Conservation (phyloP, 768 basidiomycete genomes). For the Tylopilus rubrobrunneus region DNA sequence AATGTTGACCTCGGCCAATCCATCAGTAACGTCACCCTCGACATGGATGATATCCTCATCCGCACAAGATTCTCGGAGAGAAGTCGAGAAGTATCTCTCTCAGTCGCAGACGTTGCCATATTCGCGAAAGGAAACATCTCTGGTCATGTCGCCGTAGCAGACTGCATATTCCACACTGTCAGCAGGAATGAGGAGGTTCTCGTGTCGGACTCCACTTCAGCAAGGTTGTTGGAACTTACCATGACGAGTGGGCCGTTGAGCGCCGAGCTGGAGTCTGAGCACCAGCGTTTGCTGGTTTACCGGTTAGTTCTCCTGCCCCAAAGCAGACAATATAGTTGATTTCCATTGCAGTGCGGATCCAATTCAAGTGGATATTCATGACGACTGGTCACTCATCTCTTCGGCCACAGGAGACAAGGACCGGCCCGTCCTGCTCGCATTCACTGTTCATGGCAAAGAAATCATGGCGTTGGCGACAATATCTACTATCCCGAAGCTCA, state of each 20-base stretch:
- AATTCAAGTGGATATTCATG: conserved; percentile 65
- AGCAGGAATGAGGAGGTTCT: conserved; percentile 48
- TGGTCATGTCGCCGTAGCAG: conserved; percentile 61
- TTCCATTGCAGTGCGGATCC: conserved; percentile 63
- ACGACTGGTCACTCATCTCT: conserved; percentile 71
- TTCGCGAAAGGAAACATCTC: conserved; percentile 67
- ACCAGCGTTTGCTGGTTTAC: conserved; percentile 69
- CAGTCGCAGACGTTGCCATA: conserved; percentile 51
- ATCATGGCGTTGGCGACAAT: conserved; percentile 67
- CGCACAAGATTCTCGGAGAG: conserved; percentile 62
- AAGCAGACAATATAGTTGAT: background rate
- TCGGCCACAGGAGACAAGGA: conserved; percentile 38
- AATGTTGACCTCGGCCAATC: conserved; percentile 84
- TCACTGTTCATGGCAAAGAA: conserved; percentile 67
- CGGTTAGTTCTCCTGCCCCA: conserved; percentile 43
- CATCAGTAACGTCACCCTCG: conserved; percentile 67
- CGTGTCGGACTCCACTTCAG: conserved; percentile 31
- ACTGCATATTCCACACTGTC: conserved; percentile 73
- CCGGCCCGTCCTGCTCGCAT: conserved; percentile 64
- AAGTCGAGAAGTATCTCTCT: conserved; percentile 61
- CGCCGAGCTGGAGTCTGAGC: conserved; percentile 69
- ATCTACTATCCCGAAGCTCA: conserved; percentile 71
- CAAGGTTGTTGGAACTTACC: conserved; percentile 65
- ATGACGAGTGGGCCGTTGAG: conserved; percentile 72
- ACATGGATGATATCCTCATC: conserved; percentile 59